phyloP scores from a whole-genome alignment of 2,329 filamentous ascomycete genomes.

The Hymenoscyphus fraxineus region DNA sequence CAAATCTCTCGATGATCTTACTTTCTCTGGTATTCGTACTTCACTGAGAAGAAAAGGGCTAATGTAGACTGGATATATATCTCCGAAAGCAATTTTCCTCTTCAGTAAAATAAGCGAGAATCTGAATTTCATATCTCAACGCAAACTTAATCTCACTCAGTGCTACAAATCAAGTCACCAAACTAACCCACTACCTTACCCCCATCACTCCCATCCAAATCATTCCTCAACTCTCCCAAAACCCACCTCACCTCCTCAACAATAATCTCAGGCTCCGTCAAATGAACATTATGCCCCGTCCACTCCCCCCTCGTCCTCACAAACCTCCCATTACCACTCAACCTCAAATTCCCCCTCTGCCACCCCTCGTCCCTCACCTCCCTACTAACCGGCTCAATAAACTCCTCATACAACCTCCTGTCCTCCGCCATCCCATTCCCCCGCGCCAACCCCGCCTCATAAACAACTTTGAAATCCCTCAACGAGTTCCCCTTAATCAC shows the following conservation, averaged over 20 bases:
- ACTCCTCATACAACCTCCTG: background rate
- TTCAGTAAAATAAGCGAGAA: too few species aligned
- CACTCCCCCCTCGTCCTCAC: background rate
- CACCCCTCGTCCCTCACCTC: slow-evolving; percentile 9
- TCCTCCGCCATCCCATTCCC: slow-evolving; percentile 19
- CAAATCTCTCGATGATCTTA: too few species aligned
- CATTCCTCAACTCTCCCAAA: slow-evolving; percentile 39
- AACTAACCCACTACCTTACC: too few species aligned
- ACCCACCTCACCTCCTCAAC: slow-evolving; percentile 31
- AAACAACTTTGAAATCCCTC: slow-evolving; percentile 18
- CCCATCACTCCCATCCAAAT: too few species aligned
- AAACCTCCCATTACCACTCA: slow-evolving; percentile 14
- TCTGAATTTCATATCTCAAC: too few species aligned
- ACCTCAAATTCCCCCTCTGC: slow-evolving; percentile 12
- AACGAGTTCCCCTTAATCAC: slow-evolving; percentile 15
- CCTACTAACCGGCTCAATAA: background rate
- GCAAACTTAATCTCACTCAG: too few species aligned
- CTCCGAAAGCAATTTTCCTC: too few species aligned
- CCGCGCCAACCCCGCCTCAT: slow-evolving; percentile 15
- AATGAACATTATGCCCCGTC: slow-evolving; percentile 22
- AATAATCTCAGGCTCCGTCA: slow-evolving; percentile 19
- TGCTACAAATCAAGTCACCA: too few species aligned
- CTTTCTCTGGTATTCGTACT: too few species aligned
- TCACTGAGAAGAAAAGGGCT: too few species aligned
- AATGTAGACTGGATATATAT: too few species aligned